These are phyloP conservation scores for Lyophyllum atratum DNA, from an alignment of 768 basidiomycete genomes.

Conservation along the genomic window DNA sequence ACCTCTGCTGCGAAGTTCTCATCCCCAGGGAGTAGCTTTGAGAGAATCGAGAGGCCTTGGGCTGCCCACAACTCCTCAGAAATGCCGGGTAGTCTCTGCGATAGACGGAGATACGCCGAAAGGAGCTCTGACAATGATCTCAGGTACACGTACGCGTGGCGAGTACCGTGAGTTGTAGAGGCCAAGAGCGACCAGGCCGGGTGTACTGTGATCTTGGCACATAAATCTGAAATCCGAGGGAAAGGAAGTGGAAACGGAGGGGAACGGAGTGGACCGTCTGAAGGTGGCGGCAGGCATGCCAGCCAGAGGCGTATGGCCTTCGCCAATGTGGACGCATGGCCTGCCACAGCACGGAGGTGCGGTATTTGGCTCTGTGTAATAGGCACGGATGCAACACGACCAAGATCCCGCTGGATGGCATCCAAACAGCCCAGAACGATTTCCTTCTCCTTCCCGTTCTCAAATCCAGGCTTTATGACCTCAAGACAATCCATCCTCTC, in stretches of 20 bases:
- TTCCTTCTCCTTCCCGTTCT: conserved; percentile 32
- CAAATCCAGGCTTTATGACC: conserved; percentile 42
- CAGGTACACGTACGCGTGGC: conserved; percentile 34
- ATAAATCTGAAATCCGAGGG: conserved; percentile 51
- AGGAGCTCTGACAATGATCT: conserved; percentile 62
- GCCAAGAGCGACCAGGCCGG: conserved; percentile 48
- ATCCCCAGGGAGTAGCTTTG: conserved; percentile 69
- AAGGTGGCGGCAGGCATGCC: conserved; percentile 51
- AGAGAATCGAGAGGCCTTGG: conserved; percentile 60
- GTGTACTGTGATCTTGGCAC: conserved; percentile 50
- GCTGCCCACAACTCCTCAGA: conserved; percentile 64
- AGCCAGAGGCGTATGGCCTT: conserved; percentile 65
- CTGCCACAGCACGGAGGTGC: conserved; percentile 33
- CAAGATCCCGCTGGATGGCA: conserved; percentile 32
- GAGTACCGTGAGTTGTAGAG: conserved; percentile 18
- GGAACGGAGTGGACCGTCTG: conserved; percentile 36
- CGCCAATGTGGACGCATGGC: conserved; percentile 38
- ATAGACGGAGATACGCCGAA: conserved; percentile 56
- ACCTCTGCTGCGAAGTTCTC: conserved; percentile 57
- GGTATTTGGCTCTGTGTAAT: conserved; percentile 13
- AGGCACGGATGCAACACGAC: conserved; percentile 15
- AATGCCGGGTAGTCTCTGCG: conserved; percentile 55
- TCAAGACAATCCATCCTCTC: conserved; percentile 52
- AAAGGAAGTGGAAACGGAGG: conserved; percentile 70
- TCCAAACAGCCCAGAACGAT: conserved; percentile 39